phyloP scores from a whole-genome alignment of 1,284 basidiomycete species.

The Microbotryum scabiosae region DNA sequence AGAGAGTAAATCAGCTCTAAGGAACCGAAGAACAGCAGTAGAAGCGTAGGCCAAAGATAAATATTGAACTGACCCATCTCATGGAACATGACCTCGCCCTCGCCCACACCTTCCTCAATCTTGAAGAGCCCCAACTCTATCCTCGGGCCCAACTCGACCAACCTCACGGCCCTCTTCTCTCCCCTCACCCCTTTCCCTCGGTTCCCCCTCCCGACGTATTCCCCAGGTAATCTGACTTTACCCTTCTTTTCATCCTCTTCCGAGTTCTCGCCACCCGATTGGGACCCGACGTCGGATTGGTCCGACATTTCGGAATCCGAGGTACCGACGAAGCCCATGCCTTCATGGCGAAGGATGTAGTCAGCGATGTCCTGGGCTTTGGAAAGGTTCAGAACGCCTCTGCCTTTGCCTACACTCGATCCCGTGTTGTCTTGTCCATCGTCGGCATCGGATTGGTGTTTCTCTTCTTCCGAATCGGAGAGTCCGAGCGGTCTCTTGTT shows the following conservation, averaged over 20 bases:
- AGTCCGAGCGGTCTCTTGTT: not conserved
- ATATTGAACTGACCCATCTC: conserved; percentile 42
- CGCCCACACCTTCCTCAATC: conserved; percentile 61
- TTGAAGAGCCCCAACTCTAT: conserved; percentile 91
- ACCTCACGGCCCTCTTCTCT: conserved; percentile 75
- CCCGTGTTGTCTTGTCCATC: conserved; percentile 1
- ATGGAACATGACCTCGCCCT: conserved; percentile 69
- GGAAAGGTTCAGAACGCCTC: conserved; percentile 62
- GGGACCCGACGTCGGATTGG: conserved; percentile 32
- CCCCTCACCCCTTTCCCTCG: conserved; percentile 53
- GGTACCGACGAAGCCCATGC: conserved; percentile 29
- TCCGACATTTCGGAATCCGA: conserved; percentile 62
- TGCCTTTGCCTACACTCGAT: conserved; percentile 30
- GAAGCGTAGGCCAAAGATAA: not conserved
- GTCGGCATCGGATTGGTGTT: not conserved
- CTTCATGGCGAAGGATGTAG: conserved; percentile 62
- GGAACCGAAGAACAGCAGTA: not conserved
- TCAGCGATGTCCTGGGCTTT: conserved; percentile 91
- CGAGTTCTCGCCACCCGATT: conserved; percentile 54
- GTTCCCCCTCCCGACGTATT: conserved; percentile 92
- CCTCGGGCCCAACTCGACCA: conserved; percentile 91
- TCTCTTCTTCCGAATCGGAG: not conserved
- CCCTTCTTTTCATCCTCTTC: conserved; percentile 51
- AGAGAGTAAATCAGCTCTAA: no score
- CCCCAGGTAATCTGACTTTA: conserved; percentile 68